Conservation (phyloP, 371 early-diverging fungal species). For the Choanephora cucurbitarum region DNA sequence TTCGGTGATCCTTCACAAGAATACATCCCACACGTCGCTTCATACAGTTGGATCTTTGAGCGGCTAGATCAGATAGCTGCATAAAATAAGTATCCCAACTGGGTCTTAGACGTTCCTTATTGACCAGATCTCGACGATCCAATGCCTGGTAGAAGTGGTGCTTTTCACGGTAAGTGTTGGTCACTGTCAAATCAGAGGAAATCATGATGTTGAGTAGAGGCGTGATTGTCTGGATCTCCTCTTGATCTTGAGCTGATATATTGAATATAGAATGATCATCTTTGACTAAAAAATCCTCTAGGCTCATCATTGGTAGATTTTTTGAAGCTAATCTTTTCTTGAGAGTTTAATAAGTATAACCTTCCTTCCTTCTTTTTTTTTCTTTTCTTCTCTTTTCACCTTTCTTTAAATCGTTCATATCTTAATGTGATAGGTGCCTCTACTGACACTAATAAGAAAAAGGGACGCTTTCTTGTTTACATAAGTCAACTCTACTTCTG, state of each 20-base stretch:
- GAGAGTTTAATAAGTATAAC: not conserved
- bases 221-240: slow-evolving; percentile 3
- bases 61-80: slow-evolving; percentile 89
- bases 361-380: too few species aligned
- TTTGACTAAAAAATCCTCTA: slow-evolving; percentile 36
- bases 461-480: slow-evolving; percentile 91
- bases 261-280: slow-evolving; percentile 49
- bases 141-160: slow-evolving; percentile 44
- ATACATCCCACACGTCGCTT: slow-evolving; percentile 98
- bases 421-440: slow-evolving; percentile 79
- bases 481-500: slow-evolving; percentile 9
- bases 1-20: slow-evolving; percentile 84
- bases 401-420: slow-evolving; percentile 55
- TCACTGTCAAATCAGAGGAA: slow-evolving; percentile 59
- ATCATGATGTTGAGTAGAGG: slow-evolving; percentile 47
- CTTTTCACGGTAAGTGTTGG: slow-evolving; percentile 55
- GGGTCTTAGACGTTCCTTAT: slow-evolving; percentile 80
- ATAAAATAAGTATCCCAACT: slow-evolving; percentile 98
- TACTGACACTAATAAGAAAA: slow-evolving; percentile 81
- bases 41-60: slow-evolving; percentile 91
- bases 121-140: slow-evolving; percentile 54
- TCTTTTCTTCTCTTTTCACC: slow-evolving; percentile 22
- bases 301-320: slow-evolving; percentile 7
- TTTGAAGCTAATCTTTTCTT: slow-evolving; percentile 3
- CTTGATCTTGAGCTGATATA: slow-evolving; percentile 20